These are phyloP conservation scores for Papiliotrema nemorosa DNA, from an alignment of 1,284 basidiomycete species.

Conservation along the genomic window DNA sequence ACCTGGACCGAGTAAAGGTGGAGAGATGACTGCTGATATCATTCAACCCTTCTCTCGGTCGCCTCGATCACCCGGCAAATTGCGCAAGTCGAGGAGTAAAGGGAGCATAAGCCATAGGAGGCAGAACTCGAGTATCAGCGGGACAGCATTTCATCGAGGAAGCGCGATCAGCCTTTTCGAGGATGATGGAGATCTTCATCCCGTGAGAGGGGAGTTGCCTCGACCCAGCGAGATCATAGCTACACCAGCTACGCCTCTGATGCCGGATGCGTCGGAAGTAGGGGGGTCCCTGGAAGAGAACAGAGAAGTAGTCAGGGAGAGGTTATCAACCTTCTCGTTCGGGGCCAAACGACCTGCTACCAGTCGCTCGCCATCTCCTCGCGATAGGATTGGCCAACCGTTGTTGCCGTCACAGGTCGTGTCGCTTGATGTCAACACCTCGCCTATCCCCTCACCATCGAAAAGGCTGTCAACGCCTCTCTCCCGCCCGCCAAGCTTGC, in stretches of 20 bases:
- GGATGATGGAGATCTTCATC: slow-evolving; percentile 2
- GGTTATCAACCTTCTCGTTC: slow-evolving; percentile 38
- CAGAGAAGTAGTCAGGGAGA: slow-evolving; percentile 11
- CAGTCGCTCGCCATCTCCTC: slow-evolving; percentile 10
- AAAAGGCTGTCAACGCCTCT: slow-evolving; percentile 13
- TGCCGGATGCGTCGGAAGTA: slow-evolving; percentile 8
- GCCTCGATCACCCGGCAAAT: slow-evolving; percentile 7
- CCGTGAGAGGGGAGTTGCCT: slow-evolving; percentile 1
- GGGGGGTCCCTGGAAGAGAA: slow-evolving; percentile 10
- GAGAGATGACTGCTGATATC: too few species aligned
- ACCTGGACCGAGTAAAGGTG: too few species aligned
- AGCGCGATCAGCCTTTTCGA: slow-evolving; percentile 6
- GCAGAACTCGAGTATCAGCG: slow-evolving; percentile 5
- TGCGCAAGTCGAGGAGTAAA: slow-evolving; percentile 11
- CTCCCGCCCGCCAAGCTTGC: slow-evolving; percentile 28
- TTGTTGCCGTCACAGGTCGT: slow-evolving; percentile 9
- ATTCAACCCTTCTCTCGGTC: slow-evolving; percentile 8
- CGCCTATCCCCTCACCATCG: slow-evolving; percentile 1
- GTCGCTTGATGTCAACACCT: slow-evolving; percentile 5
- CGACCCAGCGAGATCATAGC: slow-evolving; percentile 23
- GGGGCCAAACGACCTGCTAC: slow-evolving; percentile 27
- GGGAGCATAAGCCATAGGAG: slow-evolving; percentile 15
- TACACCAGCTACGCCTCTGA: slow-evolving; percentile 32
- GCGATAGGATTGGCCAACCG: slow-evolving; percentile 8
- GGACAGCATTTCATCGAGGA: neutral